Conservation (phyloP, 1,284 basidiomycete species). For the Singerocomus rubriflavus region DNA sequence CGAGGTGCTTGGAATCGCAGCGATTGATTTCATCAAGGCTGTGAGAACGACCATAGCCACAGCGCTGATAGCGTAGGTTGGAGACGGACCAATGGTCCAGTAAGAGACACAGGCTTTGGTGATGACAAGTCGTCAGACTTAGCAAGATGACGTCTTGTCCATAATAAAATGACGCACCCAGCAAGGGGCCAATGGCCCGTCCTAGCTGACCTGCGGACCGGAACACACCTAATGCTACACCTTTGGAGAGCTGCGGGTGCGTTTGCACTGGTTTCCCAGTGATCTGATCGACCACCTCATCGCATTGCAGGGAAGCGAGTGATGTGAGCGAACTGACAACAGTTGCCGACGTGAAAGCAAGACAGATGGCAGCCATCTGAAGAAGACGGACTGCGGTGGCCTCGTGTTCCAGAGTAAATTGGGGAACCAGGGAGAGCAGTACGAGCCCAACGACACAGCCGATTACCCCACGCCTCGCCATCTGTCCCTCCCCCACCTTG, state of each 20-base stretch:
- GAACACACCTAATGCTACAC: slow-evolving; percentile 81
- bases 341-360: slow-evolving; percentile 89
- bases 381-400: slow-evolving; percentile 56
- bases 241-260: slow-evolving; percentile 72
- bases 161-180: slow-evolving; percentile 50
- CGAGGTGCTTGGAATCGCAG: slow-evolving; percentile 17
- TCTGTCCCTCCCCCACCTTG: slow-evolving; percentile 69
- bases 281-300: slow-evolving; percentile 59
- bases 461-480: slow-evolving; percentile 74
- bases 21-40: slow-evolving; percentile 48
- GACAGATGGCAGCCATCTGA: slow-evolving; percentile 71
- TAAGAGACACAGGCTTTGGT: slow-evolving; percentile 75
- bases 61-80: slow-evolving; percentile 69
- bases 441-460: slow-evolving; percentile 69
- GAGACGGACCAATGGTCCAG: slow-evolving; percentile 80
- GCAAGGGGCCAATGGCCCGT: slow-evolving; percentile 81
- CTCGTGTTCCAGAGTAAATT: slow-evolving; percentile 43
- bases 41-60: slow-evolving; percentile 61
- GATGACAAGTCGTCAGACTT: slow-evolving; percentile 3
- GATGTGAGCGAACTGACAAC: slow-evolving; percentile 89
- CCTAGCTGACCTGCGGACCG: slow-evolving; percentile 88
- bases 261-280: slow-evolving; percentile 53
- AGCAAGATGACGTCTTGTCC: not conserved
- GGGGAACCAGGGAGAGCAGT: slow-evolving; percentile 68
- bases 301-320: slow-evolving; percentile 82